phyloP scores from a whole-genome alignment of 1,139 yeast species.

The Scheffersomyces parashehatae region DNA sequence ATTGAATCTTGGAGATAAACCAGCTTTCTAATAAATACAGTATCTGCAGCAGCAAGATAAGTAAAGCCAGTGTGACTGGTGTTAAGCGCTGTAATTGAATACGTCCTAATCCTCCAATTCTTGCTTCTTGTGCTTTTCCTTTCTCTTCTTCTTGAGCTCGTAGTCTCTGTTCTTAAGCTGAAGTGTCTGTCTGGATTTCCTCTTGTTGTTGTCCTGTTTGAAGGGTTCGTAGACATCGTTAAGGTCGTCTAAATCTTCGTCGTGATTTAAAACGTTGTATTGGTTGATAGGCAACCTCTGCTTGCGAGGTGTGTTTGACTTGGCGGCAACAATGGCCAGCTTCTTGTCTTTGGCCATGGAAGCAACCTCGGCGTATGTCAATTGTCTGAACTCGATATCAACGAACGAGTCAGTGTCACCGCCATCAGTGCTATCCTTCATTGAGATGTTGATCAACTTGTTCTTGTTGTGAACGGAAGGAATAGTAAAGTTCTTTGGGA shows the following conservation, averaged over 20 bases:
- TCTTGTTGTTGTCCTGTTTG: slow-evolving; percentile 1
- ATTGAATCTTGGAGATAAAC: too few species aligned
- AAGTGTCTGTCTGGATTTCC: background rate
- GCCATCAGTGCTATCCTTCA: slow-evolving; percentile 24
- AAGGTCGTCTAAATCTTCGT: slow-evolving; percentile 1
- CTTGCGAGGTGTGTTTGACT: slow-evolving; percentile 7
- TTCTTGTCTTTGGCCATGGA: slow-evolving; percentile 24
- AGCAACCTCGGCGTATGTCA: slow-evolving; percentile 50
- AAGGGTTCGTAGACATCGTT: slow-evolving; percentile 1
- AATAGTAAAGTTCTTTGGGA: slow-evolving; percentile 32
- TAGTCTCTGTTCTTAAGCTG: slow-evolving; percentile 1
- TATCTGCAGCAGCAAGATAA: too few species aligned
- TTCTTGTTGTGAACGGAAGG: slow-evolving; percentile 25
- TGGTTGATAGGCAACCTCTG: slow-evolving; percentile 9
- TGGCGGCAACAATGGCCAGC: slow-evolving; percentile 6
- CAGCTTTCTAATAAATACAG: too few species aligned
- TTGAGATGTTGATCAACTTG: slow-evolving; percentile 34
- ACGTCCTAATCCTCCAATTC: background rate
- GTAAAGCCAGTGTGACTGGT: too few species aligned
- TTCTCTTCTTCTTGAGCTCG: slow-evolving; percentile 8
- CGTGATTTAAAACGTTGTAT: slow-evolving; percentile 9
- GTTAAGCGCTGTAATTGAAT: background rate
- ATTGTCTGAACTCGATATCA: slow-evolving; percentile 36
- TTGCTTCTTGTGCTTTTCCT: slow-evolving; percentile 12
- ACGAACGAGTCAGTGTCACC: slow-evolving; percentile 35